These are phyloP conservation scores for Aureobasidium pullulans DNA, from an alignment of 2,329 filamentous ascomycete genomes.

Conservation along the genomic window DNA sequence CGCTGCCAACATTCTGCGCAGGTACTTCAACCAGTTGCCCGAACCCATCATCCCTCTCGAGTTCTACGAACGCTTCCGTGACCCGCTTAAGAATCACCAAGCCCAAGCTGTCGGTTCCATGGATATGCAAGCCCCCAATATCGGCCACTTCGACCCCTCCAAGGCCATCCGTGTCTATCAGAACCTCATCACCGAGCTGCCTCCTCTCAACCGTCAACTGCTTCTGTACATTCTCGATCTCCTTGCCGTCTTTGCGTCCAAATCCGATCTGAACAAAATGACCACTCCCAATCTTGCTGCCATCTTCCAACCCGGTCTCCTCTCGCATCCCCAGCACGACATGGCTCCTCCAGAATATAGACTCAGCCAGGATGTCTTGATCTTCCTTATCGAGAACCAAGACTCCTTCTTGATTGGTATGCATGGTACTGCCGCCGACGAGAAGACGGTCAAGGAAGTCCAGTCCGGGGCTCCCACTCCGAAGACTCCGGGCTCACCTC, in stretches of 20 bases:
- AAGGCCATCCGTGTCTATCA: constrained; percentile 79
- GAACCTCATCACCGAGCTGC: constrained; percentile 82
- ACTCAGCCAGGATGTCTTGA: constrained; percentile 91
- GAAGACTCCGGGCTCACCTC: constrained; percentile 40
- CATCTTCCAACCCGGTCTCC: constrained; percentile 94
- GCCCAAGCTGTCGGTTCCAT: constrained; percentile 62
- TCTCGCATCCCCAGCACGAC: constrained; percentile 88
- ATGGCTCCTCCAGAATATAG: constrained; percentile 94
- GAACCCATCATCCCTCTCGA: constrained; percentile 94
- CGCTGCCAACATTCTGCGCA: constrained; percentile 88
- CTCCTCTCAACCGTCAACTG: constrained; percentile 85
- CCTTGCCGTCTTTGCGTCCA: constrained; percentile 92
- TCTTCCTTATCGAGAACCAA: constrained; percentile 97
- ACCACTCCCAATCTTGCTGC: constrained; percentile 88
- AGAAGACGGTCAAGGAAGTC: constrained; percentile 60
- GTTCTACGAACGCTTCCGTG: constrained; percentile 84
- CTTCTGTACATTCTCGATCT: constrained; percentile 93
- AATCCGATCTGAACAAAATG: constrained; percentile 96
- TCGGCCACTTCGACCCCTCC: constrained; percentile 66
- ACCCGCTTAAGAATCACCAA: constrained; percentile 67
- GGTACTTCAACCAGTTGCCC: constrained; percentile 92
- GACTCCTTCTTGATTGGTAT: constrained; percentile 98
- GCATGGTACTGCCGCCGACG: constrained; percentile 97
- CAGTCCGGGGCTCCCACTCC: constrained; percentile 59
- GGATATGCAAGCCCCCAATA: constrained; percentile 56